Evolutionary conservation across 208 protist species (phyloP), one percentile per base, ranked within the genome.

Genomic region (Acanthamoeba healyi): DNA sequence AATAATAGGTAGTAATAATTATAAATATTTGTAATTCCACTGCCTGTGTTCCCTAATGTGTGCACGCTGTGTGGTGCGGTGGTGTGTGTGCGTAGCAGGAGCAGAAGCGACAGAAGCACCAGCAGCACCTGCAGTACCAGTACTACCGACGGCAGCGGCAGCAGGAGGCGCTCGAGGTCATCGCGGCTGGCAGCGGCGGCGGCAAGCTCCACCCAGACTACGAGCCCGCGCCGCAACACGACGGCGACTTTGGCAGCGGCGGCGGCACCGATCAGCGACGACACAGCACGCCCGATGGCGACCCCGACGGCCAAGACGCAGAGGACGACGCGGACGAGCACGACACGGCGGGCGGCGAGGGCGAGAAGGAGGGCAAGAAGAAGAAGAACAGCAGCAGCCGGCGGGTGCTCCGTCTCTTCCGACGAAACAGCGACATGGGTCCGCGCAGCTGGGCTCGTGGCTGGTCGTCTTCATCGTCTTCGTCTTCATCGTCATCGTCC

Each of bases 351-450:
- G 19, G 15, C n/a, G 72, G 34, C 9, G 42, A 51, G 34, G 72
- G 38, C 70, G 38, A 79, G 38, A n/a, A 2, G 40, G n/a, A 82
- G n/a, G 72, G 42, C 24, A 51, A 82, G 72, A 51, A 82, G 40
- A 42, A 51, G 72, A 51, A 82, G 72, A 82, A 51, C 36, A 7
- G 36, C 12, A 51, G 29, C n/a, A n/a, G n/a, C n/a, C n/a, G 15
- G 29, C 10, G 26, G 22, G 72, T 82, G 72, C 72, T 82, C 38
- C 7, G 72, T 22, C 32, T 82, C 40, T 82, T 82, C 40, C 34
- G 72, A 82, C 34, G 72, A 12, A 82, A 82, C 40, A 82, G 72
- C 42, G 72, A 82, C 40, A 51, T 82, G 24, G 72, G 72, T 24
- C 72, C 72, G 26, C 72, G 72, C 12, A 82, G 72, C 36, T 82